These are phyloP conservation scores for Nepenthes alata DNA, from an alignment of 179 eudicot species.

Conservation along the genomic window DNA sequence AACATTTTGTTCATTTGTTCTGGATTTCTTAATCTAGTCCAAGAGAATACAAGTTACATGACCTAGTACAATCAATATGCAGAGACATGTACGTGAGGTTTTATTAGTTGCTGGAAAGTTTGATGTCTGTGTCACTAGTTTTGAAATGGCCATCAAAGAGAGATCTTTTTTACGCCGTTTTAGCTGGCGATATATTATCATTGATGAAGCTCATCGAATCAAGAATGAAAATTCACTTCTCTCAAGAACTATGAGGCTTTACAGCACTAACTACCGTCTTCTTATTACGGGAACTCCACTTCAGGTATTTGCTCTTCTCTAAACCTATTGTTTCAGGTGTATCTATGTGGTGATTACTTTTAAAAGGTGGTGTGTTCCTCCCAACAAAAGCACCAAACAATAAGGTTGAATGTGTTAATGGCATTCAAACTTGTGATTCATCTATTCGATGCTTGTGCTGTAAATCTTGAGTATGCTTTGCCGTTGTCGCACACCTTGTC, in stretches of 20 bases:
- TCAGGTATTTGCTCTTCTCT: conserved; percentile 39
- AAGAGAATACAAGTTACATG: background rate
- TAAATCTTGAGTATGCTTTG: too few species aligned
- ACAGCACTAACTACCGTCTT: conserved; percentile 78
- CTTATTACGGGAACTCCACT: conserved; percentile 94
- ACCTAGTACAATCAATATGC: conserved; percentile 7
- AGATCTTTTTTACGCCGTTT: conserved; percentile 71
- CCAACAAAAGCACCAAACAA: too few species aligned
- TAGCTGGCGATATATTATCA: conserved; percentile 95
- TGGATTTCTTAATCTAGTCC: background rate
- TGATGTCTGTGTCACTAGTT: conserved; percentile 97
- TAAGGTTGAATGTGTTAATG: too few species aligned
- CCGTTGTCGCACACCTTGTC: too few species aligned
- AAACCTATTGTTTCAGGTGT: too few species aligned
- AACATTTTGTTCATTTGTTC: too few species aligned
- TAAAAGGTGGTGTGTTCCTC: too few species aligned
- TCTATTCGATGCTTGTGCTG: too few species aligned
- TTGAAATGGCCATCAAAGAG: conserved; percentile 98
- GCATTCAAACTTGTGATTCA: too few species aligned
- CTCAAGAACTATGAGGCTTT: conserved; percentile 90
- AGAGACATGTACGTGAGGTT: conserved; percentile 77
- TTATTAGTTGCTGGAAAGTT: conserved; percentile 86
- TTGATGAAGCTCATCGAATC: conserved; percentile 98
- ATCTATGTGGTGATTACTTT: too few species aligned
- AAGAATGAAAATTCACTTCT: conserved; percentile 96